Base-by-base conservation (phyloP, 345 rosid species). In the Salix purpurea region DNA sequence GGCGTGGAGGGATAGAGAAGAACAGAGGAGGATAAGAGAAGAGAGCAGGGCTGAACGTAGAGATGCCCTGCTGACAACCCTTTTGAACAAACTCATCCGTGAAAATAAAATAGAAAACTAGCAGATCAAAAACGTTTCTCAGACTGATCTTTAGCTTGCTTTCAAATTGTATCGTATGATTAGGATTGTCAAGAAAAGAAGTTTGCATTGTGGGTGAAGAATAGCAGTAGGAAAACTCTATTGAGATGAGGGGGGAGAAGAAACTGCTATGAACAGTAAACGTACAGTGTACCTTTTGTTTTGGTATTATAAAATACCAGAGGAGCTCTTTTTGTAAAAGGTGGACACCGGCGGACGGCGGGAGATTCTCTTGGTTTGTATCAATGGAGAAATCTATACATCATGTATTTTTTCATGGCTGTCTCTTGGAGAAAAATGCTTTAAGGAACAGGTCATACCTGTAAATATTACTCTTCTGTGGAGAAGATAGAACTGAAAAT, bases 1-100 rank as follows among this genome's bases (percentile, higher is more conserved):
- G 83, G 85, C 83, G 26, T 85, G 89, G 90, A 82, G 84, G 82
- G 91, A 90, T 80, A 87, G 77, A 61, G 91, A 87, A 69, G 91
- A 88, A 70, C 88, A 88, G 75, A 80, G 86, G 78, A 87, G 87
- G 80, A 44, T 68, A 3, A 80, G 87, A 71, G 93, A 85, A 77
- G 89, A 88, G 62, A 77, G 77, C 75, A 85, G 90, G 61, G 90
- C 89, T 34, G 86, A 90, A 82, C 78, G 83, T 64, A 87, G 90
- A 71, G 91, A 90, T 81, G 85, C 83, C 42, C 68, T 87, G 54
- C 66, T 90, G 68, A 86, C 89, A 8, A 77, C 86, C 48, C 86
- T 88, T 48, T 73, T 90, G 75, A 83, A 83, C 76, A 82, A 84
- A 73, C 86, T 90, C 66, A 81, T 86, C 34, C 82, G 67, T 30